A percentile compares a stretch with the other conserved stretches of the same genome.
Conservation (phyloP, 106 monocot genomes). For the Xerophyta viscosa region DNA sequence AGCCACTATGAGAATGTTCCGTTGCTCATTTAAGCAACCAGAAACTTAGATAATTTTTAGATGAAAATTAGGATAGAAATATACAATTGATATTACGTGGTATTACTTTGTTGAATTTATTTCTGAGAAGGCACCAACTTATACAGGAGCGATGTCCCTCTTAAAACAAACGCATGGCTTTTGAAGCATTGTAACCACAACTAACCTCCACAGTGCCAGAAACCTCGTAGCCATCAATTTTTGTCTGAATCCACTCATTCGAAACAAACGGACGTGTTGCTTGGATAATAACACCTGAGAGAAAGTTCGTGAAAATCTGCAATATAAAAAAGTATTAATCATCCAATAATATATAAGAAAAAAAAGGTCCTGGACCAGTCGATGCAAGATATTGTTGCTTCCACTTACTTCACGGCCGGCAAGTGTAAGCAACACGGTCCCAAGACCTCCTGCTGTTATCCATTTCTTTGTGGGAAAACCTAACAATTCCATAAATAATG, state of each 20-base stretch:
- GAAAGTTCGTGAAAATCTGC: conserved; percentile 98
- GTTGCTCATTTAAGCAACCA: no score
- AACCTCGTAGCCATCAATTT: conserved; percentile 90
- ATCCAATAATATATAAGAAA: no score
- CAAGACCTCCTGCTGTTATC: conserved; percentile 98
- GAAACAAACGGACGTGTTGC: conserved; percentile 90
- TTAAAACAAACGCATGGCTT: no score
- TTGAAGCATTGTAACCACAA: no score
- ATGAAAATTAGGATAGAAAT: no score
- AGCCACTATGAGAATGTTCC: no score
- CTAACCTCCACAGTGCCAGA: conserved; percentile 97
- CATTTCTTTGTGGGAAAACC: conserved; percentile 95
- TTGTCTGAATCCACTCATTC: conserved; percentile 96
- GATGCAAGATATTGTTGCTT: neutral
- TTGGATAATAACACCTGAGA: conserved; percentile 97
- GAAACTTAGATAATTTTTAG: no score
- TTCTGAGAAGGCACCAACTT: no score
- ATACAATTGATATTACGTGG: no score
- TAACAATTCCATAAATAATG: conserved; percentile 93
- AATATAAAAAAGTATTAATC: conserved; percentile 2
- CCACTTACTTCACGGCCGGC: conserved; percentile 99
- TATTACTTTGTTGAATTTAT: no score
- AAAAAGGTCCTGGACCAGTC: no score
- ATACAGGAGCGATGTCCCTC: no score
- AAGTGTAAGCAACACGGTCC: conserved; percentile 90